Percentiles rank a stretch among this genome's conserved stretches.
phyloP scores from a whole-genome alignment of 139 green algal species.

The Asterochloris sp. region DNA sequence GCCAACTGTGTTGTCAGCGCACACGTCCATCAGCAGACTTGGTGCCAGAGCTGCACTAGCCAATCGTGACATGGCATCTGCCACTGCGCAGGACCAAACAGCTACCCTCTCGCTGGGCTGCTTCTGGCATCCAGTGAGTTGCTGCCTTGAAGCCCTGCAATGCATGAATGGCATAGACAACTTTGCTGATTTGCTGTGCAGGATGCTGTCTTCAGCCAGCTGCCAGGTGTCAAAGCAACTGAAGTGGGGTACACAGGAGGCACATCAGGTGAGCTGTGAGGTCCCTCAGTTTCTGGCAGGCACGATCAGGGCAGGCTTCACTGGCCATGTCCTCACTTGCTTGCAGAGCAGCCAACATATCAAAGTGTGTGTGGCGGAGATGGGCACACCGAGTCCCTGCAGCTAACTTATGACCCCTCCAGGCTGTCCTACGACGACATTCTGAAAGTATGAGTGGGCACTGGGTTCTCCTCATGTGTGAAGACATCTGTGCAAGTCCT shows the following conservation, averaged over 20 bases:
- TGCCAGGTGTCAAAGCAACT: slow-evolving; percentile 28
- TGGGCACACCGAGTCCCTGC: slow-evolving; percentile 37
- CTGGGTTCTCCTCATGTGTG: background rate
- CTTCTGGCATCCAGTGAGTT: background rate
- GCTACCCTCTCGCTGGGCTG: background rate
- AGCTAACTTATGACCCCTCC: slow-evolving; percentile 1
- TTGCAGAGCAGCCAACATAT: slow-evolving; percentile 26
- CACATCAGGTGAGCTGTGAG: background rate
- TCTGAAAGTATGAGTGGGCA: slow-evolving; percentile 12
- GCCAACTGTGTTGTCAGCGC: too few relatives aligned
- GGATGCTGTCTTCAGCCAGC: slow-evolving; percentile 31
- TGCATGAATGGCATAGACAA: background rate
- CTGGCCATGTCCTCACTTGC: too few relatives aligned
- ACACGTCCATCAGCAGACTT: background rate
- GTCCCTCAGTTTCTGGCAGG: too few relatives aligned
- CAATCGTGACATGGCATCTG: background rate
- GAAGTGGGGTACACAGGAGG: slow-evolving; percentile 43
- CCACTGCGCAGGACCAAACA: background rate
- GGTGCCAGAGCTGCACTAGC: background rate
- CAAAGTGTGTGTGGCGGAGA: slow-evolving; percentile 30
- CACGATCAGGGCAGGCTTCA: too few relatives aligned
- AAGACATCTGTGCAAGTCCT: background rate
- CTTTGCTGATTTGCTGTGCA: background rate
- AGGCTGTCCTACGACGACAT: slow-evolving; percentile 4
- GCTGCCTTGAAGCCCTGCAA: background rate